Base-by-base conservation (phyloP, 2,329 filamentous ascomycete species). In the Periconia sp. region DNA sequence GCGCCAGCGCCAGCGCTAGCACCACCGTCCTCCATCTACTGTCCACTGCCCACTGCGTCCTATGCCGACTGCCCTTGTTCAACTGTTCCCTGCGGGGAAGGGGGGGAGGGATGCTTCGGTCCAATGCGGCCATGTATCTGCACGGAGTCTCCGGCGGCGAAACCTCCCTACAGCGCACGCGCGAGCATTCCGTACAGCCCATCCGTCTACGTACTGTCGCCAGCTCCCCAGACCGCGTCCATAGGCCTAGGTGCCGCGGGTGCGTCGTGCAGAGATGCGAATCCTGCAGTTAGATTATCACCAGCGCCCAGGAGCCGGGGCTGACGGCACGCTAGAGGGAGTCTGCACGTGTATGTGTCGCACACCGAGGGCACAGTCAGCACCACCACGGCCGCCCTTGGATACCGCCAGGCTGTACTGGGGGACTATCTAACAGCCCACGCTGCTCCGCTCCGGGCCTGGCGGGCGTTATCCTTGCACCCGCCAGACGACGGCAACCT, bases 301-400 rank as follows among this genome's bases (percentile, higher is more conserved):
- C 32, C 11, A 26, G 24, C 28, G 38, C 24, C 39, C 39, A 47
- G 21, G 22, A 35, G 32, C 35, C 34, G 16, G 35, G 38, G 18
- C 33, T 26, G 21, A 29, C 17, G 25, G 22, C 29, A n/a, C 31
- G 29, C 40, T 45, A 45, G 34, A 39, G 44, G 25, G 46, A 29
- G 36, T 36, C 40, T 36, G 44, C 48, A 54, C 45, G 42, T 48
- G 45, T 50, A 23, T 41, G 43, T 34, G 40, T 48, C 50, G 46
- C 40, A 55, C 47, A 41, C 43, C 46, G 43, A 46, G 45, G 43
- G 46, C 52, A 54, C 55, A 58, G 54, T 57, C 52, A 57, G 52
- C 52, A n/a, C n/a, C n/a, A n/a, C n/a, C n/a, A n/a, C n/a, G n/a
- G 40, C 13, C 46, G 22, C 24, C 29, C 11, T 33, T 23, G 25